Percentiles rank a stretch among this genome's conserved stretches.
Conservation (phyloP, 2,329 filamentous ascomycete genomes). For the Calonectria multiphialidica region DNA sequence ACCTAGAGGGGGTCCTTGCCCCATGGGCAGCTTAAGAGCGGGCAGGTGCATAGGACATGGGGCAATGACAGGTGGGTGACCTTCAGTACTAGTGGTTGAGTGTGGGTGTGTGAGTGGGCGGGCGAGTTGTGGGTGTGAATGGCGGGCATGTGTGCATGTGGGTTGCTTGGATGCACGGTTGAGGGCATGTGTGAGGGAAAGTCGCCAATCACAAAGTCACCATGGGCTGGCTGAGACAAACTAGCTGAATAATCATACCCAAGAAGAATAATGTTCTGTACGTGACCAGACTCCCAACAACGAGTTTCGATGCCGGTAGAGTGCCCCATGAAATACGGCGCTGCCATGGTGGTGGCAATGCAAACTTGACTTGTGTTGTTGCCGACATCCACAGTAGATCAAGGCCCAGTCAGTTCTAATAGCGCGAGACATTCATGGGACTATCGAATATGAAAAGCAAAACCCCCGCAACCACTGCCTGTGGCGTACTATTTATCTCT, state of each 20-base stretch:
- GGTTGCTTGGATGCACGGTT: background rate
- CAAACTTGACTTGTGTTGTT: too few relatives aligned
- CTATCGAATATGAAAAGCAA: too few relatives aligned
- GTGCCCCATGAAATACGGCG: background rate
- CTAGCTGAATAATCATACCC: background rate
- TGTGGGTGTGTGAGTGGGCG: background rate
- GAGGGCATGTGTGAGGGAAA: background rate
- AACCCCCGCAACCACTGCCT: too few relatives aligned
- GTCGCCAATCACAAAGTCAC: background rate
- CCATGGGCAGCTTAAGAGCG: conserved; percentile 3
- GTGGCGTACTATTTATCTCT: too few relatives aligned
- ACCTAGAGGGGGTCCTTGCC: background rate
- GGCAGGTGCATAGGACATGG: conserved; percentile 7
- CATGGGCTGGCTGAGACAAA: background rate
- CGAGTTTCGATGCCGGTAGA: background rate
- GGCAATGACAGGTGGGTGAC: background rate
- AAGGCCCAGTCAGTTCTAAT: too few relatives aligned
- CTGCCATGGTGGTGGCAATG: too few relatives aligned
- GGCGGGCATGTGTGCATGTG: background rate
- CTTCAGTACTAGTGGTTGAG: background rate
- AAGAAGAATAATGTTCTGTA: background rate
- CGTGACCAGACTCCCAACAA: background rate
- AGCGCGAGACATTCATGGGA: too few relatives aligned
- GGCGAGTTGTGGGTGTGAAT: background rate
- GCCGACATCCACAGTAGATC: too few relatives aligned